phyloP scores from a whole-genome alignment of 2,329 filamentous ascomycete genomes.

The Exophiala lecanii-corni region DNA sequence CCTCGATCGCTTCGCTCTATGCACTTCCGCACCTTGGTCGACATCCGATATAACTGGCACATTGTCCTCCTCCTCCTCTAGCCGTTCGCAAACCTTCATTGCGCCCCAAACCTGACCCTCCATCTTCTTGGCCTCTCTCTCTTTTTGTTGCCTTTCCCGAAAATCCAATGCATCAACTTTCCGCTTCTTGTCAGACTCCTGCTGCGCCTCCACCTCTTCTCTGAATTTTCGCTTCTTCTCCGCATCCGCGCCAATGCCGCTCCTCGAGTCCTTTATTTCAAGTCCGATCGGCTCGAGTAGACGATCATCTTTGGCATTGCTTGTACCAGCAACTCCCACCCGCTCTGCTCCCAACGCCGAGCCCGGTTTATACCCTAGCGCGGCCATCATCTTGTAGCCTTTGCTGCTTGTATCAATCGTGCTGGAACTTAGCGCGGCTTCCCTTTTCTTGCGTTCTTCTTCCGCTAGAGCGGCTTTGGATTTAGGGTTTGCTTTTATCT shows the following conservation, averaged over 20 bases:
- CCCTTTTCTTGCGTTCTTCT: slow-evolving; percentile 66
- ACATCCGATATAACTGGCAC: slow-evolving; percentile 10
- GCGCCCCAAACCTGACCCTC: slow-evolving; percentile 71
- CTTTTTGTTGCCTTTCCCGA: slow-evolving; percentile 64
- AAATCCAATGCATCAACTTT: slow-evolving; percentile 67
- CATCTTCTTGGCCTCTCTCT: slow-evolving; percentile 62
- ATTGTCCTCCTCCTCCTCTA: slow-evolving; percentile 48
- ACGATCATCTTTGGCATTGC: slow-evolving; percentile 30
- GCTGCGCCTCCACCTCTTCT: slow-evolving; percentile 55
- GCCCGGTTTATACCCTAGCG: slow-evolving; percentile 82
- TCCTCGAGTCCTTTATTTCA: slow-evolving; percentile 70
- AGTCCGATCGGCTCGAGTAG: slow-evolving; percentile 71
- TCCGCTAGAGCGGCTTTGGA: slow-evolving; percentile 80
- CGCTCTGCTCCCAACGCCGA: slow-evolving; percentile 65
- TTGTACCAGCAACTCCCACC: slow-evolving; percentile 27
- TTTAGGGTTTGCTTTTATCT: slow-evolving; percentile 57
- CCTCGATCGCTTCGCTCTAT: slow-evolving; percentile 33
- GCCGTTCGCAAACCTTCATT: slow-evolving; percentile 74
- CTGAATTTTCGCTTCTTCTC: slow-evolving; percentile 74
- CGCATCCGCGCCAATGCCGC: slow-evolving; percentile 76
- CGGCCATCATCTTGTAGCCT: slow-evolving; percentile 93
- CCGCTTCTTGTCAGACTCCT: slow-evolving; percentile 53
- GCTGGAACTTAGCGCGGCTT: slow-evolving; percentile 70
- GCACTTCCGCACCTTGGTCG: slow-evolving; percentile 12
- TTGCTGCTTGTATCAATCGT: slow-evolving; percentile 68